These are phyloP conservation scores for Acer saccharum DNA, from an alignment of 345 rosid species.

Conservation along the genomic window DNA sequence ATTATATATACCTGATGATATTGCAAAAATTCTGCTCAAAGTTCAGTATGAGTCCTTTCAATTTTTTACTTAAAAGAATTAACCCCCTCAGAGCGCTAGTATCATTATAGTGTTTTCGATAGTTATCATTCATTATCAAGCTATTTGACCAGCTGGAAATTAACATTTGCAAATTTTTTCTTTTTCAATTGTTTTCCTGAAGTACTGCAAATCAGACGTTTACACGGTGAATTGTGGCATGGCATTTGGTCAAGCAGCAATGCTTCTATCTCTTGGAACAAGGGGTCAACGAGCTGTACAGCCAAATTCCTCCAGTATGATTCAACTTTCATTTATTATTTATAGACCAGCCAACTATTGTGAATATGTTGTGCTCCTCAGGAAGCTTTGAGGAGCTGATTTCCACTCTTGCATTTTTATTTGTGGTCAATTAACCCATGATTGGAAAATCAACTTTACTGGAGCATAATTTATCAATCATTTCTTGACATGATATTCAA, in stretches of 20 bases:
- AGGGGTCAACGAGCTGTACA: constrained; percentile 76
- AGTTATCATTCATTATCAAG: not conserved
- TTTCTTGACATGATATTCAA: not conserved
- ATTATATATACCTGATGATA: not conserved
- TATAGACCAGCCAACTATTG: constrained; percentile 13
- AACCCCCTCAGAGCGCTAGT: not conserved
- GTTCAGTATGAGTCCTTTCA: not conserved
- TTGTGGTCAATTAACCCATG: not conserved
- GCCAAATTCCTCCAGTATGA: constrained; percentile 76
- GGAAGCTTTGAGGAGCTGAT: not conserved
- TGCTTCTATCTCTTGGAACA: constrained; percentile 83
- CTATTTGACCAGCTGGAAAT: constrained; percentile 10
- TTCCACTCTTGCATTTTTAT: not conserved
- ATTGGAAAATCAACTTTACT: not conserved
- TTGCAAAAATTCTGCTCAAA: not conserved
- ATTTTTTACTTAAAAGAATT: not conserved
- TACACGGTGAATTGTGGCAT: constrained; percentile 79
- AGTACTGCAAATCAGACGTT: constrained; percentile 72
- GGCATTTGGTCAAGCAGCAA: constrained; percentile 97
- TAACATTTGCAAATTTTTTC: constrained; percentile 17
- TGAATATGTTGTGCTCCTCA: not conserved
- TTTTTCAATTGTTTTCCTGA: constrained; percentile 12
- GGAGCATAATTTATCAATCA: not conserved
- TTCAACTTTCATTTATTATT: constrained; percentile 20
- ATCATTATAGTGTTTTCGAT: not conserved